phyloP scores from a whole-genome alignment of 129 eudicot species.

The Tagetes erecta region DNA sequence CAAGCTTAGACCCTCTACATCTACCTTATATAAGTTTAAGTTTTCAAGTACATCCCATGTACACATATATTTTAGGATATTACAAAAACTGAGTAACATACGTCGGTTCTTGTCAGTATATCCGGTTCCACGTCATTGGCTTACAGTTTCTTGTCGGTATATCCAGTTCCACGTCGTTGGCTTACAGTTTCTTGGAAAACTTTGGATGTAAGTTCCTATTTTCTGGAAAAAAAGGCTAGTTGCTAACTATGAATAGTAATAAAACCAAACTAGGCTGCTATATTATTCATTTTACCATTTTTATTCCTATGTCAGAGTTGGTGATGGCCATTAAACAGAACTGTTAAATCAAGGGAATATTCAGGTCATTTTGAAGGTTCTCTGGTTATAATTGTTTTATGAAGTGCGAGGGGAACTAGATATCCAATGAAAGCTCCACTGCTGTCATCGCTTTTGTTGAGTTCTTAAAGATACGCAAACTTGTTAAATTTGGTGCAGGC shows the following conservation, averaged over 20 bases:
- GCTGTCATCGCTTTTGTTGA: slow-evolving; percentile 1
- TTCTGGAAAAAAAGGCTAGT: background rate
- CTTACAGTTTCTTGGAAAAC: background rate
- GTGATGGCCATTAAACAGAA: slow-evolving; percentile 20
- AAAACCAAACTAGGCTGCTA: background rate
- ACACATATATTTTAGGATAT: background rate
- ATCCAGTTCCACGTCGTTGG: too few relatives aligned
- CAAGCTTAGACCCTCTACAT: background rate
- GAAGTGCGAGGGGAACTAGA: slow-evolving; percentile 13
- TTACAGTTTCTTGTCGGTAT: background rate
- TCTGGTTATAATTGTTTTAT: slow-evolving; percentile 2
- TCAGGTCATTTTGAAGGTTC: slow-evolving; percentile 9
- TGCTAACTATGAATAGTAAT: slow-evolving; percentile 1
- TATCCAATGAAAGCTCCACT: slow-evolving; percentile 21
- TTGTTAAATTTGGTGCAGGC: background rate
- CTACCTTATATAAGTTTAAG: background rate
- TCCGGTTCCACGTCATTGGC: background rate
- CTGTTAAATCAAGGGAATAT: slow-evolving; percentile 14
- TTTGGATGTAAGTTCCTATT: slow-evolving; percentile 5
- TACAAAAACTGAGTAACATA: background rate
- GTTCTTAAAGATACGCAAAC: background rate
- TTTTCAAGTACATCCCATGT: background rate
- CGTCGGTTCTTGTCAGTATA: background rate
- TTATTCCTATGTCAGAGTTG: background rate
- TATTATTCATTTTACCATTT: slow-evolving; percentile 18